Percentiles rank a stretch among this genome's conserved stretches.
Evolutionary conservation across 2,329 filamentous ascomycete genomes (phyloP).

Genomic region (Amauroascus verrucosus): DNA sequence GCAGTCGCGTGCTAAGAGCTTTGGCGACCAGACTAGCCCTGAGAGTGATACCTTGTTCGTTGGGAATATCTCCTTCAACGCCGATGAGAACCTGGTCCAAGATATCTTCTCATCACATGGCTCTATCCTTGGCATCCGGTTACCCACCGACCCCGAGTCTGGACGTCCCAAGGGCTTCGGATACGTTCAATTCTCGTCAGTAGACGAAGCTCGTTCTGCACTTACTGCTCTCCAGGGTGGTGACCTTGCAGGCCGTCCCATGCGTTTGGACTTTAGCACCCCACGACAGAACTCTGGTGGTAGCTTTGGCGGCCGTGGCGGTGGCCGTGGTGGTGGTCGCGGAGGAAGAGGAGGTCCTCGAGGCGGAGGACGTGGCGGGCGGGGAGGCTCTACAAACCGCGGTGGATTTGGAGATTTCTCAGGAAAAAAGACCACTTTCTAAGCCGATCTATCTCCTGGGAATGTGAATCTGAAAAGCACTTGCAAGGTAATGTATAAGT

Average conservation of each 20-base stretch:
- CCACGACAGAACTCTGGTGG: slow-evolving; percentile 51
- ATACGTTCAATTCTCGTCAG: slow-evolving; percentile 71
- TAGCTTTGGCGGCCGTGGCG: slow-evolving; percentile 38
- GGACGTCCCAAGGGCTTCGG: slow-evolving; percentile 86
- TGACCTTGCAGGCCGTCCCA: slow-evolving; percentile 59
- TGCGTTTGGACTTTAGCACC: slow-evolving; percentile 74
- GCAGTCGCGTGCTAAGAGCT: slow-evolving; percentile 42
- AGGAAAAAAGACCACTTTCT: slow-evolving; percentile 71
- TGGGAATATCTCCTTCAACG: slow-evolving; percentile 79
- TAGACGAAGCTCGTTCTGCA: slow-evolving; percentile 73
- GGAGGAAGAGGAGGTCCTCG: slow-evolving; percentile 44
- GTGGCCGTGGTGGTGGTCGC: slow-evolving; percentile 43
- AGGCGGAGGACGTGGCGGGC: slow-evolving; percentile 41
- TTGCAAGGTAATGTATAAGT: slow-evolving; percentile 14
- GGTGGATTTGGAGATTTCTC: slow-evolving; percentile 54
- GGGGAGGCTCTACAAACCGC: slow-evolving; percentile 12
- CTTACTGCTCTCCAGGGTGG: slow-evolving; percentile 60
- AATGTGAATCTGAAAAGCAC: not conserved
- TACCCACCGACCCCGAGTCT: slow-evolving; percentile 77
- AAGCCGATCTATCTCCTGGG: slow-evolving; percentile 19
- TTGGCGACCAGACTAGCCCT: slow-evolving; percentile 68
- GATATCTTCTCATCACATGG: slow-evolving; percentile 64
- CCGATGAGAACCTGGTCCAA: slow-evolving; percentile 63
- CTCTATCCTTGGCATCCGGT: slow-evolving; percentile 65
- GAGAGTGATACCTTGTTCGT: slow-evolving; percentile 82